These are phyloP conservation scores for Fusarium sp. DNA, from an alignment of 2,329 filamentous ascomycete genomes.

Conservation along the genomic window DNA sequence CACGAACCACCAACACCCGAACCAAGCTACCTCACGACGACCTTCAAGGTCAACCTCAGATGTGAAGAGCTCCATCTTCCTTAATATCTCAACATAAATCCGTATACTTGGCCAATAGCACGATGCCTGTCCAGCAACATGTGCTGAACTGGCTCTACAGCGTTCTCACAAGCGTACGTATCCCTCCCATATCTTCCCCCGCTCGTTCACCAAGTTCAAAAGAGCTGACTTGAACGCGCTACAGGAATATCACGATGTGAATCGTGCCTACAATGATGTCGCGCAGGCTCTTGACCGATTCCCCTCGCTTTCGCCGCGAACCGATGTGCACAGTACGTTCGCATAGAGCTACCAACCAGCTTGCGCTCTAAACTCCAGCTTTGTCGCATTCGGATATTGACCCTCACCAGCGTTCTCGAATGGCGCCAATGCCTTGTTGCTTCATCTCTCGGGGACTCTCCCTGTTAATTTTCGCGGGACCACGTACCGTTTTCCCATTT, in stretches of 20 bases:
- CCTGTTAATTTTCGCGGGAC: constrained; percentile 91
- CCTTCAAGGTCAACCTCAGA: constrained; percentile 19
- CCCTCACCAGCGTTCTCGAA: constrained; percentile 78
- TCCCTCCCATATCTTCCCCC: constrained; percentile 2
- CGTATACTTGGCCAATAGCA: constrained; percentile 29
- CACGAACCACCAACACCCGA: constrained; percentile 23
- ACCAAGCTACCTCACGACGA: constrained; percentile 29
- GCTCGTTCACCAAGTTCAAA: not conserved
- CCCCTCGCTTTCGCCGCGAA: constrained; percentile 82
- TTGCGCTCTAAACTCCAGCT: not conserved
- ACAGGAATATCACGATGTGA: constrained; percentile 93
- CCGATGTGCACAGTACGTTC: constrained; percentile 87
- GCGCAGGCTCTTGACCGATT: constrained; percentile 83
- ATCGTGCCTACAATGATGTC: constrained; percentile 91
- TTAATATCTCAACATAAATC: not conserved
- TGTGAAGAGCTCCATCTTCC: constrained; percentile 20
- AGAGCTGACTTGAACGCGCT: constrained; percentile 24
- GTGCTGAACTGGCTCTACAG: constrained; percentile 96
- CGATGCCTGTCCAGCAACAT: constrained; percentile 82
- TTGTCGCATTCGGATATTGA: constrained; percentile 15
- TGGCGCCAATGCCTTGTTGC: constrained; percentile 84
- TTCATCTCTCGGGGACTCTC: constrained; percentile 86
- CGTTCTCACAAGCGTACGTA: constrained; percentile 77
- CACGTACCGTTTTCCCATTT: constrained; percentile 89
- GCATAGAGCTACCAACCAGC: constrained; percentile 44